A percentile compares a stretch with the other conserved stretches of the same genome.
Conservation (phyloP, 116 monocot genomes). For the Zostera marina region DNA sequence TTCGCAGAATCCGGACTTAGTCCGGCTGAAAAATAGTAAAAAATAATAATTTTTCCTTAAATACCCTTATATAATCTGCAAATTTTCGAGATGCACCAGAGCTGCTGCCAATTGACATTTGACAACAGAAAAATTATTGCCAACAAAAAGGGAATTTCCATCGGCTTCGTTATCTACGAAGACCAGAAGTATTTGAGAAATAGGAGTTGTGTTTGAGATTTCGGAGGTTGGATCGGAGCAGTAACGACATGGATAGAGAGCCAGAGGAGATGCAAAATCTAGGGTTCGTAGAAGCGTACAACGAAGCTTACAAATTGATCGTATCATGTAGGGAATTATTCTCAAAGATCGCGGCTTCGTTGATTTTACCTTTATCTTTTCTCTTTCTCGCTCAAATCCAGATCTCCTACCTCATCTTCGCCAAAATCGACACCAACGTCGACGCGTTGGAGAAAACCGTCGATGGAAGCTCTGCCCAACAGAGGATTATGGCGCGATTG, state of each 20-base stretch:
- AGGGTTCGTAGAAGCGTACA: conserved; percentile 28
- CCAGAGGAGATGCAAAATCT: conserved; percentile 77
- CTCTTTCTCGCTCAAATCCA: conserved; percentile 56
- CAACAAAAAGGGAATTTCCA: no score
- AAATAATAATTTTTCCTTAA: no score
- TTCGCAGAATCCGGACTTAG: no score
- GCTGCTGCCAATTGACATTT: no score
- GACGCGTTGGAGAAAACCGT: conserved; percentile 26
- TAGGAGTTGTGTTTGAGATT: no score
- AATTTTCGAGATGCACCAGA: no score
- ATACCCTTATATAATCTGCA: no score
- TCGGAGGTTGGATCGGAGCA: no score
- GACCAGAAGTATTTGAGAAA: no score
- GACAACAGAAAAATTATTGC: no score
- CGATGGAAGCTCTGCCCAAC: conserved; percentile 29
- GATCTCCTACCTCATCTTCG: conserved; percentile 57
- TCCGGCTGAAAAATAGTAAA: no score
- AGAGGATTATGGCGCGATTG: conserved; percentile 24
- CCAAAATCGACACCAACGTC: conserved; percentile 40
- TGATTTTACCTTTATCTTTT: conserved; percentile 53
- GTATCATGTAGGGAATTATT: conserved; percentile 29
- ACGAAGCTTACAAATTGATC: conserved; percentile 23
- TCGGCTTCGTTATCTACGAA: no score
- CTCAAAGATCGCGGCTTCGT: conserved; percentile 30
- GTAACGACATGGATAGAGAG: conserved; percentile 43